Percentiles rank a stretch among this genome's conserved stretches.
phyloP scores from a whole-genome alignment of 139 green algal species.

The Chlorella sp. region DNA sequence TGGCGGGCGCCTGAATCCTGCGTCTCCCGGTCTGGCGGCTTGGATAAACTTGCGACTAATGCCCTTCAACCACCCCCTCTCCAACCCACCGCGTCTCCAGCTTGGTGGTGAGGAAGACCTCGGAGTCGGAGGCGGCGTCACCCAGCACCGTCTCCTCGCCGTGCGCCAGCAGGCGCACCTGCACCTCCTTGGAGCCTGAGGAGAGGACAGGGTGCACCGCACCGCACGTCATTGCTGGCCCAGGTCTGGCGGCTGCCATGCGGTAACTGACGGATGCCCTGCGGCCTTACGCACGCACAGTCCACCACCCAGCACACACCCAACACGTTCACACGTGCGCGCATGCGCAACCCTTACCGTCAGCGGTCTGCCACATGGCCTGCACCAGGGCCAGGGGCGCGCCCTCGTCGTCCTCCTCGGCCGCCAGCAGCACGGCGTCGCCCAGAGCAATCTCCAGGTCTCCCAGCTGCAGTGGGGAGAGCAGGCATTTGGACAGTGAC shows the following conservation, averaged over 20 bases:
- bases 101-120: conserved; percentile 84
- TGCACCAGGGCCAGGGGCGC: conserved; percentile 72
- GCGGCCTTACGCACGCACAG: no score
- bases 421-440: conserved; percentile 56
- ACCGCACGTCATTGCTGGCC: no score
- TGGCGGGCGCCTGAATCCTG: no score
- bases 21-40: no score
- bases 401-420: conserved; percentile 35
- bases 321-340: no score
- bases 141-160: conserved; percentile 90
- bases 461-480: conserved; percentile 43
- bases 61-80: not conserved
- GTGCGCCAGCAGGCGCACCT: conserved; percentile 79
- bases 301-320: no score
- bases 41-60: no score
- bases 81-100: conserved; percentile 54
- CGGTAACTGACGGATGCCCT: no score
- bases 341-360: no score
- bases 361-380: conserved; percentile 73
- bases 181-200: conserved; percentile 46
- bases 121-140: conserved; percentile 78
- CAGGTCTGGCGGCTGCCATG: no score
- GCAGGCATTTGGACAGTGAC: no score
- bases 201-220: no score
- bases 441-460: conserved; percentile 55